These are phyloP conservation scores for Gnomoniopsis sp. DNA, from an alignment of 2,329 filamentous ascomycete species.

Conservation along the genomic window DNA sequence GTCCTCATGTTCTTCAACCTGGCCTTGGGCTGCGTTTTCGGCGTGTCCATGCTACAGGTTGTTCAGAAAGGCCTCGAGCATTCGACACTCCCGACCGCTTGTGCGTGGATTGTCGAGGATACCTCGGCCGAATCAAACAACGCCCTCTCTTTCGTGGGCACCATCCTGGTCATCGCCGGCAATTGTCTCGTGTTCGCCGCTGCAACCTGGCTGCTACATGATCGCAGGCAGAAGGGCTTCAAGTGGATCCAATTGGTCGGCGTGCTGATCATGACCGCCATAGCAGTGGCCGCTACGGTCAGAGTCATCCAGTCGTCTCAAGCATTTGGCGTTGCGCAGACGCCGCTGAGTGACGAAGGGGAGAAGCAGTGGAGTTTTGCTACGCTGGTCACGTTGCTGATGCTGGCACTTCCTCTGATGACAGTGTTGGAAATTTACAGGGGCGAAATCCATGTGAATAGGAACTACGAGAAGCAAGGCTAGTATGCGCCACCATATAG, in stretches of 20 bases:
- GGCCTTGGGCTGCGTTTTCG: constrained; percentile 52
- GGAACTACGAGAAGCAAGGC: neutral
- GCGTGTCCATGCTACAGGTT: constrained; percentile 53
- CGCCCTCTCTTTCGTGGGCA: constrained; percentile 52
- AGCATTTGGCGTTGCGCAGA: constrained; percentile 54
- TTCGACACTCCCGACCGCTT: constrained; percentile 54
- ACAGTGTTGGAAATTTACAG: constrained; percentile 53
- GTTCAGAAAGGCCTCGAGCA: constrained; percentile 46
- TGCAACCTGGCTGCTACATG: constrained; percentile 64
- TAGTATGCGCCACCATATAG: too few species aligned
- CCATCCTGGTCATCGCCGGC: constrained; percentile 57
- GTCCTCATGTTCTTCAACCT: constrained; percentile 65
- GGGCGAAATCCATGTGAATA: constrained; percentile 5
- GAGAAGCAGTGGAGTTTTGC: constrained; percentile 63
- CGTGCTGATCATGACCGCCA: constrained; percentile 51
- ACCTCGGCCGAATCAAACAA: constrained; percentile 35
- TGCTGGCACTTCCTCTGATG: constrained; percentile 58
- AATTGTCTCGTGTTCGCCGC: constrained; percentile 57
- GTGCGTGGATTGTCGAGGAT: constrained; percentile 49
- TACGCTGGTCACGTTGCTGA: constrained; percentile 56
- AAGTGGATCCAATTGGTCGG: constrained; percentile 51
- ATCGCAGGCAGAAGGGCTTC: constrained; percentile 50
- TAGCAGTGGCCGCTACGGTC: constrained; percentile 56
- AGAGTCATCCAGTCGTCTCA: constrained; percentile 56
- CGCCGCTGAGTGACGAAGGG: constrained; percentile 46